Evolutionary conservation across 345 rosid species (phyloP).

Genomic region (Syzygium grande): DNA sequence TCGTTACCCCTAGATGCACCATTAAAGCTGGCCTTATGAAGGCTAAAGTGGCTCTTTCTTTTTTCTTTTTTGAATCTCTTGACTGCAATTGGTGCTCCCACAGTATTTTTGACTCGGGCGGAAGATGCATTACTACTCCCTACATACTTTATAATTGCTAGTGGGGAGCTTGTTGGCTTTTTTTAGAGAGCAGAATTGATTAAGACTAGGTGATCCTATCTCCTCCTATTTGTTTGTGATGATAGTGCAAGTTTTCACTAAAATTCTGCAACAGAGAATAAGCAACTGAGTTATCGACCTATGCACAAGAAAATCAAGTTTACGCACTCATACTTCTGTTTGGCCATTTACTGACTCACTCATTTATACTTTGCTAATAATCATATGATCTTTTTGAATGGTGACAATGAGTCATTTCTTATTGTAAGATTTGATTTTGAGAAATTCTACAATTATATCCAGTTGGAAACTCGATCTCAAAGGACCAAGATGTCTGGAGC

Average conservation of each 20-base stretch:
- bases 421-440: not conserved
- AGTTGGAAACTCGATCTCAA: accelerated
- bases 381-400: accelerated
- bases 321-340: not conserved
- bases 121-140: not conserved
- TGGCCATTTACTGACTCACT: not conserved
- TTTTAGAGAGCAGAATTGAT: not conserved
- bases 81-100: too few relatives aligned
- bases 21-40: not conserved
- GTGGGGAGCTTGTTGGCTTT: not conserved
- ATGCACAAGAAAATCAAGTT: not conserved
- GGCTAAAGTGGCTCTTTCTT: not conserved
- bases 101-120: not conserved
- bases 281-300: not conserved
- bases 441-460: not conserved
- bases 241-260: not conserved
- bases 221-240: not conserved
- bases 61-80: too few relatives aligned
- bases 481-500: accelerated
- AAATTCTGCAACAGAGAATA: not conserved
- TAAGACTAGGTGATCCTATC: not conserved
- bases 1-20: too few relatives aligned
- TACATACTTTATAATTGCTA: not conserved
- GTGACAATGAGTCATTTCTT: not conserved
- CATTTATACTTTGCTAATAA: not conserved